A percentile compares a stretch with the other conserved stretches of the same genome.
Evolutionary conservation across 352 stramenopile species (phyloP).

Genomic region (Phytophthora syringae): DNA sequence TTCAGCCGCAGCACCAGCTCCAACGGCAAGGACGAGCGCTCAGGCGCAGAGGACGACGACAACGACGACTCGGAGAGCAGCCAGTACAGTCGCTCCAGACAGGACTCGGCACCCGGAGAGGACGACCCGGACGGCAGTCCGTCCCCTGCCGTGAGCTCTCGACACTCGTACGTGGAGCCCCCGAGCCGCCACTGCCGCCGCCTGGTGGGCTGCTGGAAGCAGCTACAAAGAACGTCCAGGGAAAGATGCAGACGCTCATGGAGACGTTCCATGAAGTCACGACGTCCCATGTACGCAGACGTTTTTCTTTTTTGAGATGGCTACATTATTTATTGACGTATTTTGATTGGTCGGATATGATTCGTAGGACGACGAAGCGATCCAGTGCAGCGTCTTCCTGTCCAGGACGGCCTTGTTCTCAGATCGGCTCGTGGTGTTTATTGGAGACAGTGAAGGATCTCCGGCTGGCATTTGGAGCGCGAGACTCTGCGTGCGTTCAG

Average conservation of each 20-base stretch:
- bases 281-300: constrained; percentile 45
- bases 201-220: constrained; percentile 65
- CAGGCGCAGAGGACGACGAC: constrained; percentile 36
- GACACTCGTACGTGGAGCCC: constrained; percentile 61
- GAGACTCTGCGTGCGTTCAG: constrained; percentile 65
- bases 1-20: constrained; percentile 51
- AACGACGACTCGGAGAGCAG: constrained; percentile 49
- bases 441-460: constrained; percentile 66
- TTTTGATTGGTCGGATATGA: constrained; percentile 17
- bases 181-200: constrained; percentile 61
- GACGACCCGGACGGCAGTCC: constrained; percentile 42
- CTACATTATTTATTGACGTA: constrained; percentile 4
- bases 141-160: constrained; percentile 43
- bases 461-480: constrained; percentile 70
- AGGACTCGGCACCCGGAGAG: constrained; percentile 46
- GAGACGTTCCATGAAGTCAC: constrained; percentile 66
- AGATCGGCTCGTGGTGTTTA: constrained; percentile 68
- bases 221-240: constrained; percentile 74
- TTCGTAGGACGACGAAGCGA: constrained; percentile 58
- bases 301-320: constrained; percentile 9
- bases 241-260: constrained; percentile 73
- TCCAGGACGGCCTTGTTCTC: constrained; percentile 67
- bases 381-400: constrained; percentile 68
- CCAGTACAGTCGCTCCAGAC: constrained; percentile 45
- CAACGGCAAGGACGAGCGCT: constrained; percentile 50